phyloP scores from a whole-genome alignment of 768 basidiomycete species.

The Paxillus rubicundulus region DNA sequence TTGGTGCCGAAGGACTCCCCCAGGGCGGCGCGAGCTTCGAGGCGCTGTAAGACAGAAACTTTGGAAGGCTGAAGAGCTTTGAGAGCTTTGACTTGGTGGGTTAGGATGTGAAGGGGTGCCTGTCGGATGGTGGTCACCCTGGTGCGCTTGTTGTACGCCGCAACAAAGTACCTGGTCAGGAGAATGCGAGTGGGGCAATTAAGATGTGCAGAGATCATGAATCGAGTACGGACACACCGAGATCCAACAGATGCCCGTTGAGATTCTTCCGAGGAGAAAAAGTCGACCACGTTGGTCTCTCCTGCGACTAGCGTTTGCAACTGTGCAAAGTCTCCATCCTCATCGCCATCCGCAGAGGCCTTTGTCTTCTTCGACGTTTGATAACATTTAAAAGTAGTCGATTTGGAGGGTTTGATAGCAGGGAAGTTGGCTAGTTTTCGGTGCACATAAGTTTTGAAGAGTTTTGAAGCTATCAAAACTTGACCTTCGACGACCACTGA shows the following conservation, averaged over 20 bases:
- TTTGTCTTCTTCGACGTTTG: conserved; percentile 37
- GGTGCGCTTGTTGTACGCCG: conserved; percentile 75
- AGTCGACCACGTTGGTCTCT: conserved; percentile 83
- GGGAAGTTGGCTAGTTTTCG: conserved; percentile 57
- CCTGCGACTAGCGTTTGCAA: conserved; percentile 58
- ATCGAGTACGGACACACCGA: conserved; percentile 47
- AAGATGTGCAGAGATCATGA: conserved; percentile 2
- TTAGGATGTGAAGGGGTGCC: conserved; percentile 64
- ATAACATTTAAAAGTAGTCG: conserved; percentile 64
- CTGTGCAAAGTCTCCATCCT: conserved; percentile 31
- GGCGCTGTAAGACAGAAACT: conserved; percentile 49
- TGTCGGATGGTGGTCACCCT: conserved; percentile 68
- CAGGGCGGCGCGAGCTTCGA: conserved; percentile 69
- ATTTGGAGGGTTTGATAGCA: conserved; percentile 52
- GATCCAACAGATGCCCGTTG: conserved; percentile 56
- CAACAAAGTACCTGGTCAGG: conserved; percentile 70
- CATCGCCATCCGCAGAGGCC: conserved; percentile 15
- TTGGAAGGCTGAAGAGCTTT: conserved; percentile 57
- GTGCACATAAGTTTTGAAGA: conserved; percentile 5
- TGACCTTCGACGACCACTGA: conserved; percentile 27
- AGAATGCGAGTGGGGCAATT: neutral
- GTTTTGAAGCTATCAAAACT: conserved; percentile 4
- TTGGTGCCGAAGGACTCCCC: conserved; percentile 94
- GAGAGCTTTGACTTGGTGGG: conserved; percentile 80
- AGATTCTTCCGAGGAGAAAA: conserved; percentile 61